These are phyloP conservation scores for Leonotis leonurus DNA, from an alignment of 257 asterid species.

Conservation along the genomic window DNA sequence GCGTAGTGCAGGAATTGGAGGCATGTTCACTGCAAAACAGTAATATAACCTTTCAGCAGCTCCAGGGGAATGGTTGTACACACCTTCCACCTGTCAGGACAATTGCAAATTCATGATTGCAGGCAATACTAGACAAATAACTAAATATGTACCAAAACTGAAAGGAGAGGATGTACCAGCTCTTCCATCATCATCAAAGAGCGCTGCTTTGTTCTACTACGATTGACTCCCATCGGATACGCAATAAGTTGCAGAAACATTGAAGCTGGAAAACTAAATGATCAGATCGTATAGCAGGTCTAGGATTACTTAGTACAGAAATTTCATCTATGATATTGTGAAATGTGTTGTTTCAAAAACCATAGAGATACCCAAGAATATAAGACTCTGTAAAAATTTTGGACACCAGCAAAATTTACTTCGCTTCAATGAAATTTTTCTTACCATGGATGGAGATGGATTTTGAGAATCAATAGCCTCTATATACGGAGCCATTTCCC, in stretches of 20 bases:
- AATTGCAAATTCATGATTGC: neutral
- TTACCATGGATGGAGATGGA: slow-evolving; percentile 61
- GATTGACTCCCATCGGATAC: slow-evolving; percentile 90
- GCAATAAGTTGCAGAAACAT: slow-evolving; percentile 57
- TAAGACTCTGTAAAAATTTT: slow-evolving; percentile 50
- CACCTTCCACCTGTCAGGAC: slow-evolving; percentile 49
- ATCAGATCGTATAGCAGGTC: slow-evolving; percentile 8
- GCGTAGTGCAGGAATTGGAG: slow-evolving; percentile 68
- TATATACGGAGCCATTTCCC: slow-evolving; percentile 93
- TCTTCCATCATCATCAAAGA: slow-evolving; percentile 80
- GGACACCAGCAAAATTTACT: slow-evolving; percentile 45
- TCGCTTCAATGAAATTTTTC: slow-evolving; percentile 23
- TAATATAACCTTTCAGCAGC: slow-evolving; percentile 54
- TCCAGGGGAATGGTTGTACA: slow-evolving; percentile 45
- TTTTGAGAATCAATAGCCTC: slow-evolving; percentile 90
- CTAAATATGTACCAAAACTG: neutral
- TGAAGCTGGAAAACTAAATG: slow-evolving; percentile 35
- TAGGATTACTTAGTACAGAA: neutral
- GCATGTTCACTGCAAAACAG: slow-evolving; percentile 65
- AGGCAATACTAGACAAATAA: neutral
- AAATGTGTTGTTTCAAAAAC: neutral
- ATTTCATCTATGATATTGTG: neutral
- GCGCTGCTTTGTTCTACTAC: slow-evolving; percentile 88
- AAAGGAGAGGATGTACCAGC: slow-evolving; percentile 35
- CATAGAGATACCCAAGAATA: slow-evolving; percentile 36